Conservation (phyloP, 495 filamentous ascomycete genomes). For the Xylaria nigripes region DNA sequence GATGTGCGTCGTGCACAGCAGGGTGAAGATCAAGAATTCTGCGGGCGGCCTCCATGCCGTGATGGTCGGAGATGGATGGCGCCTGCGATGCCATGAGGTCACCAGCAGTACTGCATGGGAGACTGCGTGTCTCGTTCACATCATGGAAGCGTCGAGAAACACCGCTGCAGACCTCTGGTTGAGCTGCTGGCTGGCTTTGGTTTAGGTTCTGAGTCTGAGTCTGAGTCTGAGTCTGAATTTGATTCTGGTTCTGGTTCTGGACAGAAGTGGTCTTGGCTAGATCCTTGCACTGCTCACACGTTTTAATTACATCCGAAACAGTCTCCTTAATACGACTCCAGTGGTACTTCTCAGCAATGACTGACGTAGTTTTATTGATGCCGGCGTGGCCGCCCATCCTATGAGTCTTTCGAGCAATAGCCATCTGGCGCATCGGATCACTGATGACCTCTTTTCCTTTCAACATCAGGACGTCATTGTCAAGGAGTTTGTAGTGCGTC, state of each 20-base stretch:
- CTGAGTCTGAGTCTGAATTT: neutral
- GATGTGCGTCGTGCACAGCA: conserved; percentile 5
- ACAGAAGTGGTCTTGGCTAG: conserved; percentile 46
- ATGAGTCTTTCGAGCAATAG: conserved; percentile 74
- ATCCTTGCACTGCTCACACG: conserved; percentile 87
- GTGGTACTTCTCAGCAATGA: conserved; percentile 88
- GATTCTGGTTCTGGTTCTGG: conserved; percentile 12
- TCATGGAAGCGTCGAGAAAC: conserved; percentile 15
- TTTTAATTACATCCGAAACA: conserved; percentile 85
- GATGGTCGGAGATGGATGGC: conserved; percentile 12
- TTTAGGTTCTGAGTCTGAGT: neutral
- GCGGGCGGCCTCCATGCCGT: conserved; percentile 12
- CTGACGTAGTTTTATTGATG: conserved; percentile 96
- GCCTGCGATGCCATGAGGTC: conserved; percentile 16
- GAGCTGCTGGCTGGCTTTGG: neutral
- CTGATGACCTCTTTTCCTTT: conserved; percentile 97
- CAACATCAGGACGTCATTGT: conserved; percentile 78
- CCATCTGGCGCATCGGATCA: conserved; percentile 85
- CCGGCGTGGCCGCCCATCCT: conserved; percentile 67
- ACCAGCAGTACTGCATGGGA: neutral
- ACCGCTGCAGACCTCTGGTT: neutral
- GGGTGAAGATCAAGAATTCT: conserved; percentile 22
- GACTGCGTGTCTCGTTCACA: conserved; percentile 12
- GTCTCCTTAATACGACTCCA: conserved; percentile 99
- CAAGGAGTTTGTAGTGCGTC: conserved; percentile 86